Evolutionary conservation across 495 filamentous ascomycete genomes (phyloP).

Genomic region (Staphylotrichum longicolle): DNA sequence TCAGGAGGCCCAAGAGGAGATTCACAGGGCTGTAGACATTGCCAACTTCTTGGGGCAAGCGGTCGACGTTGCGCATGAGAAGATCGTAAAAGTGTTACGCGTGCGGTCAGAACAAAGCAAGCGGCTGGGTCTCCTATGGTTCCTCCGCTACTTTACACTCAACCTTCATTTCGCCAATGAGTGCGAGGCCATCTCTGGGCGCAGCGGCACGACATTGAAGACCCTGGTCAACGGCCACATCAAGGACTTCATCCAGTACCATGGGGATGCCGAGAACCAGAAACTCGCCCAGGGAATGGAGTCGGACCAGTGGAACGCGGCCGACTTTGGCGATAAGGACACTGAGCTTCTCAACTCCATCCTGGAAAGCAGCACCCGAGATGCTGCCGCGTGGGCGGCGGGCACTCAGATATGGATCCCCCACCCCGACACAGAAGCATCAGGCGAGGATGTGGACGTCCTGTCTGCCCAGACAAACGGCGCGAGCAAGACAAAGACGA

Average conservation of each 20-base stretch:
- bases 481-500: conserved; percentile 60
- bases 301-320: conserved; percentile 83
- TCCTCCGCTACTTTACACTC: conserved; percentile 88
- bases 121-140: conserved; percentile 68
- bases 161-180: conserved; percentile 95
- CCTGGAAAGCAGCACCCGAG: conserved; percentile 74
- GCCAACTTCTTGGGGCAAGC: conserved; percentile 91
- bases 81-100: conserved; percentile 86
- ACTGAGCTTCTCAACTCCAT: conserved; percentile 63
- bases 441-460: conserved; percentile 20
- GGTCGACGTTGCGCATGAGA: conserved; percentile 87
- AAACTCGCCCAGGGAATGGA: conserved; percentile 82
- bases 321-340: conserved; percentile 73
- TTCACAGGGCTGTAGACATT: conserved; percentile 82
- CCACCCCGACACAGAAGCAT: conserved; percentile 36
- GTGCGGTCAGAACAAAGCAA: conserved; percentile 83
- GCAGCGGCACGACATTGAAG: conserved; percentile 79
- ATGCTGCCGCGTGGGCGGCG: conserved; percentile 70
- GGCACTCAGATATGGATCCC: conserved; percentile 70
- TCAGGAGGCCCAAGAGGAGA: conserved; percentile 67
- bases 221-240: conserved; percentile 90
- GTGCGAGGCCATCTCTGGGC: conserved; percentile 91
- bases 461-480: conserved; percentile 49
- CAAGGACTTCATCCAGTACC: conserved; percentile 75
- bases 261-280: conserved; percentile 75